A percentile compares a stretch with the other conserved stretches of the same genome.
Conservation (phyloP, 768 basidiomycete genomes). For the Kwoniella botswanensis region DNA sequence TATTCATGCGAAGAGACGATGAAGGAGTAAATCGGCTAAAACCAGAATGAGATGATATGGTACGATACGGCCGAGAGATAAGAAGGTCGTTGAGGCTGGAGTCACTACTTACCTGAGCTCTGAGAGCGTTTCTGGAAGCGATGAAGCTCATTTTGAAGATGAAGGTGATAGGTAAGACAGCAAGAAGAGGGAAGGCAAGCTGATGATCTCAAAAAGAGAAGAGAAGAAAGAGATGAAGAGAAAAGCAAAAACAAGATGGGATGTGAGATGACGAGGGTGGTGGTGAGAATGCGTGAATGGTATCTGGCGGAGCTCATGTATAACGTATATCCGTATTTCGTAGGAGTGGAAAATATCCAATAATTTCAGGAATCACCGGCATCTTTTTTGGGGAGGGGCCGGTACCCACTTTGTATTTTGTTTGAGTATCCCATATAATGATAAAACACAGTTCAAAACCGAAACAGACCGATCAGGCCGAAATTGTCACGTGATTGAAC, state of each 20-base stretch:
- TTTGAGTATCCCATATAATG: neutral
- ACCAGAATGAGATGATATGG: conserved; percentile 1
- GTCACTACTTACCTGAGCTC: conserved; percentile 40
- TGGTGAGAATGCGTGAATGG: neutral
- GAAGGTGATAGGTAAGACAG: neutral
- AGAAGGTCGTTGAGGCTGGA: neutral
- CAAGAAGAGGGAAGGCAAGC: conserved; percentile 13
- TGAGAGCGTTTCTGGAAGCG: conserved; percentile 50
- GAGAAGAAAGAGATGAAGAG: conserved; percentile 1
- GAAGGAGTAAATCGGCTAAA: conserved; percentile 4
- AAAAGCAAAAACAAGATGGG: neutral
- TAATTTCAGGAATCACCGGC: neutral
- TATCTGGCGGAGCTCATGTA: conserved; percentile 3
- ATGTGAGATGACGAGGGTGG: conserved; percentile 27
- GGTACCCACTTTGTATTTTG: neutral
- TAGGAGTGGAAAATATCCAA: neutral
- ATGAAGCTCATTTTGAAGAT: conserved; percentile 42
- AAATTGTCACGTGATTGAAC: conserved; percentile 5
- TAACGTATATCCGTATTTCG: neutral
- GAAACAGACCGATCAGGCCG: conserved; percentile 7
- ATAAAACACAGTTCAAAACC: neutral
- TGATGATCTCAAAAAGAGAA: neutral
- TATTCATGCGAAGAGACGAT: neutral
- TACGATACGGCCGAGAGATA: conserved; percentile 13
- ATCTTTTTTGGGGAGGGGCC: neutral